These are phyloP conservation scores for Pseudozyma tsukubaensis DNA, from an alignment of 1,284 basidiomycete genomes.

Conservation along the genomic window DNA sequence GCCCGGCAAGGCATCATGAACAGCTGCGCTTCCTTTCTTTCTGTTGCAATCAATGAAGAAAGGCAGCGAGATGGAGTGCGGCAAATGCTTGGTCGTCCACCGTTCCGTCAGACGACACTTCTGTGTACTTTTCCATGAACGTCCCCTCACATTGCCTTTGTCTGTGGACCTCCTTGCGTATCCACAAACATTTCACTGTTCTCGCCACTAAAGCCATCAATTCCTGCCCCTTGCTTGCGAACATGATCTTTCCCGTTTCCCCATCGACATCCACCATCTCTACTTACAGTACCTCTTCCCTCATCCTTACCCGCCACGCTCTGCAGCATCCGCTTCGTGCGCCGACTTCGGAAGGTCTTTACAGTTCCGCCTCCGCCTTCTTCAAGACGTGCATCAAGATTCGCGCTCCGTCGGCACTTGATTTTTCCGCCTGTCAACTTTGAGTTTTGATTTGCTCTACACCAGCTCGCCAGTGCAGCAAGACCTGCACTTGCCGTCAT, in stretches of 20 bases:
- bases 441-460: background rate
- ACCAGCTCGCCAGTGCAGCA: background rate
- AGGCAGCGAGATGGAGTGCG: background rate
- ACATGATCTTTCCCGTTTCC: background rate
- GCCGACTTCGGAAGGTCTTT: too few relatives aligned
- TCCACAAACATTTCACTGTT: background rate
- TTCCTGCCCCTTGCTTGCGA: background rate
- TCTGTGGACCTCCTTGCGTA: background rate
- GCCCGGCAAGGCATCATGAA: too few relatives aligned
- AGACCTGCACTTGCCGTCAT: too few relatives aligned
- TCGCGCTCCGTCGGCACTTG: background rate
- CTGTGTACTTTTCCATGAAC: background rate
- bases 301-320: too few relatives aligned
- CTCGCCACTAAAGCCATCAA: background rate
- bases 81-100: too few relatives aligned
- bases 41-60: too few relatives aligned
- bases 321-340: too few relatives aligned
- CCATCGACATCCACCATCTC: background rate
- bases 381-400: background rate
- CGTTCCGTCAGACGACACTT: too few relatives aligned
- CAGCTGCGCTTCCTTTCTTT: too few relatives aligned
- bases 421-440: background rate
- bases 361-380: background rate
- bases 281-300: too few relatives aligned
- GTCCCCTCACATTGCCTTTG: background rate